Evolutionary conservation across 2,329 filamentous ascomycete genomes (phyloP), one percentile per base, ranked within the genome.

Genomic region (Fusarium zealandicum): DNA sequence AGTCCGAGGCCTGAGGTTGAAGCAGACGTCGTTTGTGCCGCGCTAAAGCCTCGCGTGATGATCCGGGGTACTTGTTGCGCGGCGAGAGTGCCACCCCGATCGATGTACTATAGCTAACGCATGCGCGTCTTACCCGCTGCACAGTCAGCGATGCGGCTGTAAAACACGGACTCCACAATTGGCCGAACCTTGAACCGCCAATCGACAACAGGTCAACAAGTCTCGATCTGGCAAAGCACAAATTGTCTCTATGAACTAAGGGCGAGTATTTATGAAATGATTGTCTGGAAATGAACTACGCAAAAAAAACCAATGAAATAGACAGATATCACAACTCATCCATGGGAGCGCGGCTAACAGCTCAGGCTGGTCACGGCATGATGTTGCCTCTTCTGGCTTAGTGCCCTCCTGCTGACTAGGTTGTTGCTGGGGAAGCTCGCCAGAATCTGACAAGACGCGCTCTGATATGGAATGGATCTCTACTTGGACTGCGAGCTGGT

Each of bases 1-100:
- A 53, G 38, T 42, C 52, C 38, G 49, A 50, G 56, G 52, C 50
- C 59, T 66, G 65, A 66, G 52, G 65, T 68, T 63, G 45, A 62
- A 65, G 50, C 50, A 57, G 57, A 66, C 53, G 54, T 52, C 60
- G 48, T 38, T 45, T 18, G 43, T 49, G 54, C 54, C 61, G 63
- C 65, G 65, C 65, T 67, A 65, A 64, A 36, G 51, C 35, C 39
- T 47, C 18, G 33, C 47, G 48, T 30, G 38, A 51, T 39, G 50
- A 68, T 63, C 63, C 51, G 40, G 35, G 39, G 43, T 54, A 68
- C 65, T 50, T 58, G 22, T 30, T 28, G 42, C 48, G 37, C 30
- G 51, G 44, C 45, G 46, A 32, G 48, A 48, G 27, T 28, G 42
- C 39, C 14, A 36, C 27, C 37, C 33, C 17, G 17, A 37, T 44